These are phyloP conservation scores for Ehretia macrophylla DNA, from an alignment of 257 asterid genomes.

Conservation along the genomic window DNA sequence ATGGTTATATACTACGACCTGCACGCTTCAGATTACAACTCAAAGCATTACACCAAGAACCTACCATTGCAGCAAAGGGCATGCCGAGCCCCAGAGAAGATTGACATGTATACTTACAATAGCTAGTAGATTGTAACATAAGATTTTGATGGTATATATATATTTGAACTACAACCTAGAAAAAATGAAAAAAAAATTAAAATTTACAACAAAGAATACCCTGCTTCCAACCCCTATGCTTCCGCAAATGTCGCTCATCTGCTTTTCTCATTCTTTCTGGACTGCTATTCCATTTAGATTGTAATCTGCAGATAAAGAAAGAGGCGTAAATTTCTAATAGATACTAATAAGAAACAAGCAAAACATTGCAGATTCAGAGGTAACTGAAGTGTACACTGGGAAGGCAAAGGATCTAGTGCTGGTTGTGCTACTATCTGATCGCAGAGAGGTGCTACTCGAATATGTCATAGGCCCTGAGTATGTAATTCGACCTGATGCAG, in stretches of 20 bases:
- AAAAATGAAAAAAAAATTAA: constrained; percentile 26
- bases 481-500: constrained; percentile 37
- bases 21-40: constrained; percentile 25
- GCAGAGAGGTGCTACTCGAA: constrained; percentile 76
- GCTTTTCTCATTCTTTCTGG: constrained; percentile 88
- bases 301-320: constrained; percentile 47
- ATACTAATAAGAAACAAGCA: background rate
- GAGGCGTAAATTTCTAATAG: background rate
- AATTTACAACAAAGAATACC: constrained; percentile 87
- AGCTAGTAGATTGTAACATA: constrained; percentile 12
- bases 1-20: constrained; percentile 12
- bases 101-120: constrained; percentile 50
- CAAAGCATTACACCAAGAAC: constrained; percentile 17
- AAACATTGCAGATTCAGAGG: background rate
- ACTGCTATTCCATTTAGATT: constrained; percentile 86
- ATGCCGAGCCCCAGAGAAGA: constrained; percentile 28
- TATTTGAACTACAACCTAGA: constrained; percentile 33
- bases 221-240: constrained; percentile 68
- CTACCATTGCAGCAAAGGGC: constrained; percentile 18
- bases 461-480: constrained; percentile 61
- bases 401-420: constrained; percentile 85
- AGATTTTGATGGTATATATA: constrained; percentile 23
- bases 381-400: constrained; percentile 54
- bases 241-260: constrained; percentile 51
- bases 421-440: constrained; percentile 91